Evolutionary conservation across 2,329 filamentous ascomycete genomes (phyloP), one percentile per base, ranked within the genome.

Genomic region (Penicillium oxalicum): DNA sequence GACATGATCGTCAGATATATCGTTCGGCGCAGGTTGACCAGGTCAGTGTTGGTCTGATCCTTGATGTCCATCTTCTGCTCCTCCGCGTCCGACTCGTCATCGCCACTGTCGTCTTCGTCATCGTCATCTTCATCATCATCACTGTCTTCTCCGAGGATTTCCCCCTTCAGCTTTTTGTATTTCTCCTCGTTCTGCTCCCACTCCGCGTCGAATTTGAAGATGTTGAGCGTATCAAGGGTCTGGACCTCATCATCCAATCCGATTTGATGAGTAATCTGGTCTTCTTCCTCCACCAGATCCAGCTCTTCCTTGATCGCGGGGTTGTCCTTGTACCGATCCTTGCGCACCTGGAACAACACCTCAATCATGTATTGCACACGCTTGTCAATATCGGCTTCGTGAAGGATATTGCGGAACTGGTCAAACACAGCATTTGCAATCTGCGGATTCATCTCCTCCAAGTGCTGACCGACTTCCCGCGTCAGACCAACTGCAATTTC

Each of bases 291-390:
- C 7, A 98, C 88, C 40, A 98, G 70, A 70, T 98, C 93, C 49
- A 98, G 75, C 67, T 98, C 93, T 65, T 96, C 91, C 68, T 84
- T 91, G 60, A 97, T 76, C 0, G 90, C 85, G 13, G 86, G 89
- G 61, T 97, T 90, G 62, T 97, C 90, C 74, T 95, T 95, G 77
- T 95, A 98, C 61, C 87, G 87, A 71, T 97, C 91, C 71, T 96
- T 95, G 55, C 93, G 82, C 48, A 96, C 86, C 72, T 98, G 91
- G 68, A 98, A 98, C 38, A 98, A 74, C 5, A 97, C 93, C 69
- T 98, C 93, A 49, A 98, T 91, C 88, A 95, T 95, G 71, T 97
- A 98, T 72, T 98, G 93, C n/a, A 91, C 91, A 56, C 93, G 81
- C 77, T 95, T 96, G 66, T 97, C 91, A 67, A 98, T 95, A 64